phyloP scores from a whole-genome alignment of 1,284 basidiomycete genomes.

The Puccinia polysora region DNA sequence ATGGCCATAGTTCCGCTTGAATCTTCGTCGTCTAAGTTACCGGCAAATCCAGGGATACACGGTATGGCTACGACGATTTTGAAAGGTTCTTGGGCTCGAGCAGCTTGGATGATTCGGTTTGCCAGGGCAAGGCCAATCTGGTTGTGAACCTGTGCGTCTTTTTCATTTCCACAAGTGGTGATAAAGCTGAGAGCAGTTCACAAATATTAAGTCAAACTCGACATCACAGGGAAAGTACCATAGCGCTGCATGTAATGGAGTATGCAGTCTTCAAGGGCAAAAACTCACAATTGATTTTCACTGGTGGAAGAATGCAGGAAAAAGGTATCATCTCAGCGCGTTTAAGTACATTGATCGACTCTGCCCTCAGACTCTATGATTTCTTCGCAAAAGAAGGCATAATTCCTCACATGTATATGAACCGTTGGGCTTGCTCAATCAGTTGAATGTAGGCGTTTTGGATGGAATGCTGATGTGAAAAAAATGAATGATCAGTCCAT shows the following conservation, averaged over 20 bases:
- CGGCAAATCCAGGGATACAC: slow-evolving; percentile 53
- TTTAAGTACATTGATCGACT: neutral
- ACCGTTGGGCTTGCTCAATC: slow-evolving; percentile 76
- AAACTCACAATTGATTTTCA: slow-evolving; percentile 88
- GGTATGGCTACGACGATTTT: slow-evolving; percentile 77
- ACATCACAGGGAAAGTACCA: too few species aligned
- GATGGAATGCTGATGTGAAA: slow-evolving; percentile 49
- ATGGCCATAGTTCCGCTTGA: slow-evolving; percentile 63
- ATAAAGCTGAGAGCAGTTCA: slow-evolving; percentile 66
- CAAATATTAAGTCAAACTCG: neutral
- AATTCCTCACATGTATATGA: slow-evolving; percentile 72
- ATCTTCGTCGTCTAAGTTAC: slow-evolving; percentile 43
- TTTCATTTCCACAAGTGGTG: slow-evolving; percentile 56
- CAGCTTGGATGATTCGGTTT: slow-evolving; percentile 75
- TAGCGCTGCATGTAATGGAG: too few species aligned
- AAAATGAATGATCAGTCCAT: slow-evolving; percentile 7
- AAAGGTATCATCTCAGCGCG: neutral
- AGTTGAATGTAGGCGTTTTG: slow-evolving; percentile 64
- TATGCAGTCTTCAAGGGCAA: too few species aligned
- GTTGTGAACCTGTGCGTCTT: slow-evolving; percentile 67
- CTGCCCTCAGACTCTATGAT: too few species aligned
- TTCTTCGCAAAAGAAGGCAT: slow-evolving; percentile 48
- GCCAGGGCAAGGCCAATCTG: slow-evolving; percentile 74
- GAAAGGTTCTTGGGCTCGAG: slow-evolving; percentile 67
- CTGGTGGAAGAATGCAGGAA: slow-evolving; percentile 8